phyloP scores from a whole-genome alignment of 1,139 yeast genomes.

The Nakaseomyces delphensis region DNA sequence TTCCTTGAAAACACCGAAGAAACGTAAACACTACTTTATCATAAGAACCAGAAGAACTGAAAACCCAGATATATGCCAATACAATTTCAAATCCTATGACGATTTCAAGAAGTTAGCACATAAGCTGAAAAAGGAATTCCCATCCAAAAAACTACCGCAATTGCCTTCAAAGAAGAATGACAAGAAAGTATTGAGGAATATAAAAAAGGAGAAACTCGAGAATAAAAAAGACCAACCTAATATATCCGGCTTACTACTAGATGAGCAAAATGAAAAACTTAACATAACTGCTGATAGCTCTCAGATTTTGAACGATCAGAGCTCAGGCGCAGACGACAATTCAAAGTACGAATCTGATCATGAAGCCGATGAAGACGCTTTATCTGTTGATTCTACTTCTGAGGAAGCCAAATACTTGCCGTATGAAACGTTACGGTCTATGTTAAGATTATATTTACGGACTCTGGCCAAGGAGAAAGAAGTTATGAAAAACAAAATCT shows the following conservation, averaged over 20 bases:
- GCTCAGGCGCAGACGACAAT: slow-evolving; percentile 12
- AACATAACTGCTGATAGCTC: slow-evolving; percentile 18
- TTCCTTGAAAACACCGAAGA: slow-evolving; percentile 6
- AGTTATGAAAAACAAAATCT: slow-evolving; percentile 43
- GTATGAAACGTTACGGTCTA: slow-evolving; percentile 64
- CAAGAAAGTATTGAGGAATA: slow-evolving; percentile 29
- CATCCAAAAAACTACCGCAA: slow-evolving; percentile 61
- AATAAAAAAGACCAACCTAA: slow-evolving; percentile 7
- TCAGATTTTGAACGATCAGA: slow-evolving; percentile 12
- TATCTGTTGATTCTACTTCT: slow-evolving; percentile 12
- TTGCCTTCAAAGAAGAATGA: slow-evolving; percentile 47
- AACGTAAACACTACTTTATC: slow-evolving; percentile 36
- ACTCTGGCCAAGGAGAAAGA: slow-evolving; percentile 46
- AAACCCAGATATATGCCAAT: slow-evolving; percentile 34
- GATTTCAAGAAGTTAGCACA: slow-evolving; percentile 55
- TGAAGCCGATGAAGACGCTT: slow-evolving; percentile 17
- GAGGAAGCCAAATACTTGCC: slow-evolving; percentile 31
- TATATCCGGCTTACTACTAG: neutral
- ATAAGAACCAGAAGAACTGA: slow-evolving; percentile 35
- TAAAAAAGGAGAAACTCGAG: slow-evolving; percentile 13
- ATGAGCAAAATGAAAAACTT: slow-evolving; percentile 12
- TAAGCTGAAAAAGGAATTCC: slow-evolving; percentile 46
- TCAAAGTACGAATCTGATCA: slow-evolving; percentile 15
- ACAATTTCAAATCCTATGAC: slow-evolving; percentile 52
- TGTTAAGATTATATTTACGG: slow-evolving; percentile 64